Conservation (phyloP, 2,329 filamentous ascomycete genomes). For the Mycocentrospora acerina region DNA sequence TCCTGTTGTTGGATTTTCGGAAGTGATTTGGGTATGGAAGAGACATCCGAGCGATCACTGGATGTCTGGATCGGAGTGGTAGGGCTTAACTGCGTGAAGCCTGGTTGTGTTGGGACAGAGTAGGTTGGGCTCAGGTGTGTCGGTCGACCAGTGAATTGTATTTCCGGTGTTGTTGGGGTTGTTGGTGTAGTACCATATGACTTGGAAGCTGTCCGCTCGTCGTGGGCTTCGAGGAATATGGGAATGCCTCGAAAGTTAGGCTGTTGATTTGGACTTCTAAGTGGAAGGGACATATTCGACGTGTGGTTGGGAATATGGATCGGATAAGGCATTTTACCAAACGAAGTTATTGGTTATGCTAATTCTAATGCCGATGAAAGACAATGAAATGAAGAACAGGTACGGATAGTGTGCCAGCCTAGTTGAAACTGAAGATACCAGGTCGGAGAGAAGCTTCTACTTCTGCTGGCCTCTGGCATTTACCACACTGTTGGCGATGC, state of each 20-base stretch:
- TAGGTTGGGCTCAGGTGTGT: constrained; percentile 3
- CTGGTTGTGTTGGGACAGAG: not conserved
- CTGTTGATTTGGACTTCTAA: constrained; percentile 16
- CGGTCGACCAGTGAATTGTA: not conserved
- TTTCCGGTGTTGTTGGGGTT: constrained; percentile 21
- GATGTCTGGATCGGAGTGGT: constrained; percentile 24
- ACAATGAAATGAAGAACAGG: not conserved
- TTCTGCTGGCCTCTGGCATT: constrained; percentile 10
- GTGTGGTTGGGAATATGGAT: constrained; percentile 7
- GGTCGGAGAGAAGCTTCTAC: constrained; percentile 9
- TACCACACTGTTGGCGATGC: constrained; percentile 17
- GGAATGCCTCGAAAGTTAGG: constrained; percentile 25
- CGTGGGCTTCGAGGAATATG: constrained; percentile 24
- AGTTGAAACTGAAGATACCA: constrained; percentile 2
- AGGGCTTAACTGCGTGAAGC: constrained; percentile 8
- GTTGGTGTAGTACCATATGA: constrained; percentile 25
- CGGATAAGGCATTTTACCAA: constrained; percentile 21
- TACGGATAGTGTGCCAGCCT: constrained; percentile 4
- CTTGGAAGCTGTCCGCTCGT: constrained; percentile 12
- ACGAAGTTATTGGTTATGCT: not conserved
- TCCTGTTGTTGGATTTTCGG: constrained; percentile 15
- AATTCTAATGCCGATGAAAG: constrained; percentile 1
- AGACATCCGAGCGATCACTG: constrained; percentile 15
- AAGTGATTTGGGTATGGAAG: constrained; percentile 21
- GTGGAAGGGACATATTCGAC: constrained; percentile 6